Conservation (phyloP, 23 red algal species). For the Gracilaria vermiculophylla region DNA sequence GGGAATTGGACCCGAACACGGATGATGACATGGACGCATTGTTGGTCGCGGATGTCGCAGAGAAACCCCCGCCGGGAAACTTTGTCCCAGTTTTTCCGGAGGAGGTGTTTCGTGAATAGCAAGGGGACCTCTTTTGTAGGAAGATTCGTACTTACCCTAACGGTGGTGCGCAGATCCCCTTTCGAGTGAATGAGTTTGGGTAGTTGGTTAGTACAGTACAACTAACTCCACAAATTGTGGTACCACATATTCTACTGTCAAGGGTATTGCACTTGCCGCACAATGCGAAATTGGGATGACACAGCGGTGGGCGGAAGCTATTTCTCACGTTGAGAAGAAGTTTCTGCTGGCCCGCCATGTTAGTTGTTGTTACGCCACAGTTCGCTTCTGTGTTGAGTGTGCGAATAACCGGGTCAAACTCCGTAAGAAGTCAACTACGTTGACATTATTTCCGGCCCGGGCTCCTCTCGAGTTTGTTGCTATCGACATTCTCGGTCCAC, state of each 20-base stretch:
- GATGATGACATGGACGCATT: background rate
- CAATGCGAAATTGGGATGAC: too few relatives aligned
- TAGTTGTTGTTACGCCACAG: too few relatives aligned
- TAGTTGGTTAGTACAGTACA: background rate
- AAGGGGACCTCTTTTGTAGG: background rate
- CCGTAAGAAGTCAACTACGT: background rate
- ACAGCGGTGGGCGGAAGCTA: too few relatives aligned
- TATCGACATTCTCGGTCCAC: too few relatives aligned
- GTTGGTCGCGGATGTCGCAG: background rate
- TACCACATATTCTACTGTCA: background rate
- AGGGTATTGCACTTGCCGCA: background rate
- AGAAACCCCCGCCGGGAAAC: background rate
- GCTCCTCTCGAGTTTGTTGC: too few relatives aligned
- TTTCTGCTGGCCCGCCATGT: too few relatives aligned
- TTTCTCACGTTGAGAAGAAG: too few relatives aligned
- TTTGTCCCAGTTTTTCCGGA: constrained; percentile 10
- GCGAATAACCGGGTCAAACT: background rate
- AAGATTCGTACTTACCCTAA: background rate
- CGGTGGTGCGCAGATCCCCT: background rate
- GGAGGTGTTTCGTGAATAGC: constrained; percentile 6
- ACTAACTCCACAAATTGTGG: background rate
- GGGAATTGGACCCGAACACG: background rate
- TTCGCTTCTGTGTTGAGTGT: too few relatives aligned
- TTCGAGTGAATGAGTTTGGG: background rate
- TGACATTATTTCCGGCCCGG: background rate